Base-by-base conservation (phyloP, 495 filamentous ascomycete species). In the Penicillium macrosclerotiorum region DNA sequence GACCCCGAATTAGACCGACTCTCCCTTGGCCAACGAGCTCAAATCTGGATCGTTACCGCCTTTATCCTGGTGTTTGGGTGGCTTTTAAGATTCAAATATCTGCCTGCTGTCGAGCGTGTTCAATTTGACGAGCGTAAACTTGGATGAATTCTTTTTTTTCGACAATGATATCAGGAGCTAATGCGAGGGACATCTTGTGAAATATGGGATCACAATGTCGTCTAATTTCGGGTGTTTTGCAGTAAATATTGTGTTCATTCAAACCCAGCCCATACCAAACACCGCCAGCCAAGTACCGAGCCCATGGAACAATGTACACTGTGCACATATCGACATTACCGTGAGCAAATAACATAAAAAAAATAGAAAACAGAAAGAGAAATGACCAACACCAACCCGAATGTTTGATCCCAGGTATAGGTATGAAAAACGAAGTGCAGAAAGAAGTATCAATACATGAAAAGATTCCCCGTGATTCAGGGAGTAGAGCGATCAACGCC, bases 1-100 rank as follows among this genome's bases (percentile, higher is more conserved):
- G 36, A 60, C 39, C 31, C 41, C 1, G n/a, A 42, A 1, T 6
- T 42, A 13, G 57, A 62, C 40, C 38, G 47, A 2, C 16, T 62
- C 9, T 45, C 51, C 5, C 9, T 56, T 3, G 36, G 33, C 16
- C 54, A 61, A 20, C 52, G 53, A 3, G 13, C 49, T 5, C 31
- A 46, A 26, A 45, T 57, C 8, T 13, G 46, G 12, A 9, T 48
- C 2, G 41, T 47, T 25, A 32, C 54, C 5, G 8, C 55, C 0
- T 49, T 47, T 34, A 40, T 62, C 6, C 4, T 60, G 39, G 5
- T 54, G 8, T 63, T 65, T 37, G 60, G 59, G 1, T 65, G 62
- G 62, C 19, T 59, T n/a, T n/a, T 54, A 8, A 55, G 42, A 25
- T 35, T 43, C 7, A 49, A 39, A 37, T 52, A 55, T 27, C 31